Evolutionary conservation across 2,329 filamentous ascomycete genomes (phyloP).

Genomic region (Verticillium albo-atrum): DNA sequence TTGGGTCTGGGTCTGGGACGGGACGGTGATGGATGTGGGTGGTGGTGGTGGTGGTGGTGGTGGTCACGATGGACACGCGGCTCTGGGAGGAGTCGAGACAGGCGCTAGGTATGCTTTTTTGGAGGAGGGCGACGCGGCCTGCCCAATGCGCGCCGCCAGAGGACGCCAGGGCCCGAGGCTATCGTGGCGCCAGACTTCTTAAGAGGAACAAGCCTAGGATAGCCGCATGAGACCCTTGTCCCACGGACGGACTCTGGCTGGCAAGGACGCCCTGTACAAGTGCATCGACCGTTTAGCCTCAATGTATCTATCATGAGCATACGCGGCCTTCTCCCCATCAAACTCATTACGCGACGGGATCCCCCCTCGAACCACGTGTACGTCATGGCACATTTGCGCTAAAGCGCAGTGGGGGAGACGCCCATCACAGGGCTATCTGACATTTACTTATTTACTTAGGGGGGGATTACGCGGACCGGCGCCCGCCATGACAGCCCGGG

Average conservation of each 20-base stretch:
- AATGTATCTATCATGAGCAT: background rate
- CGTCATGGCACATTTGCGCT: constrained; percentile 11
- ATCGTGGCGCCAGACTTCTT: background rate
- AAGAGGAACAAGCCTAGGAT: background rate
- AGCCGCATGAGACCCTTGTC: background rate
- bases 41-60: background rate
- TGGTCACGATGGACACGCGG: background rate
- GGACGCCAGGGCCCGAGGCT: background rate
- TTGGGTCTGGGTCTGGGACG: background rate
- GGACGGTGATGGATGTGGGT: background rate
- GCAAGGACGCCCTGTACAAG: background rate
- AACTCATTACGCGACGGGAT: background rate
- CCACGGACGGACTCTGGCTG: background rate
- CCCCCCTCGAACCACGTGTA: constrained; percentile 7
- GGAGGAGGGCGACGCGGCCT: background rate
- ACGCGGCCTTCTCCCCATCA: background rate
- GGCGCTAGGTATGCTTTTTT: background rate
- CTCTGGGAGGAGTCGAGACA: background rate
- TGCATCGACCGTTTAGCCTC: background rate
- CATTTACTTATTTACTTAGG: constrained; percentile 6
- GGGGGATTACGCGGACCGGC: background rate
- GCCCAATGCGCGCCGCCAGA: background rate
- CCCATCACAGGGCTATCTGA: constrained; percentile 1
- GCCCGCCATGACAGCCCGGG: background rate
- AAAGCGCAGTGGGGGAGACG: background rate